Percentiles rank a stretch among this genome's conserved stretches.
Conservation (phyloP, 2,329 filamentous ascomycete species). For the Aspergillus versicolor region DNA sequence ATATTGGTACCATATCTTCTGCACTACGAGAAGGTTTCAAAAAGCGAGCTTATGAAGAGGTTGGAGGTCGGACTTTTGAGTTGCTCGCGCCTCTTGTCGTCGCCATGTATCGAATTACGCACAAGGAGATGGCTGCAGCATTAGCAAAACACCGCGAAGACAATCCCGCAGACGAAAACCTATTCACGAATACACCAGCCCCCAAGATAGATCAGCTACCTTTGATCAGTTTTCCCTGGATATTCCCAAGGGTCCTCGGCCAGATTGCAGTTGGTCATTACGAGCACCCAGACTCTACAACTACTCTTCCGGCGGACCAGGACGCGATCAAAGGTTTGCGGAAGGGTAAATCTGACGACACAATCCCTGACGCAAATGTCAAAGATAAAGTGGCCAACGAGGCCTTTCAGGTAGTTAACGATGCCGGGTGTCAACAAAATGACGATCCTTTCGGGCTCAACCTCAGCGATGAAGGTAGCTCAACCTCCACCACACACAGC, state of each 20-base stretch:
- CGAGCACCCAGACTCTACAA: constrained; percentile 14
- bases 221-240: constrained; percentile 90
- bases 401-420: not conserved
- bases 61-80: constrained; percentile 59
- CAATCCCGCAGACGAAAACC: constrained; percentile 14
- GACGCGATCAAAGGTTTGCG: not conserved
- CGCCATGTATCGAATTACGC: constrained; percentile 85
- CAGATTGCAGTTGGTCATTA: constrained; percentile 58
- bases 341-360: not conserved
- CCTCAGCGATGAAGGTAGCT: not conserved
- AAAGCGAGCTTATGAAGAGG: constrained; percentile 63
- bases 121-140: constrained; percentile 64
- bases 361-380: not conserved
- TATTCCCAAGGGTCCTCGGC: constrained; percentile 73
- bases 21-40: constrained; percentile 69
- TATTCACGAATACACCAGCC: constrained; percentile 8
- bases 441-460: constrained; percentile 19
- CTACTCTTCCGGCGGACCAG: not conserved
- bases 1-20: constrained; percentile 67
- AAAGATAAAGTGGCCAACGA: not conserved
- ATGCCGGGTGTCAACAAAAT: not conserved
- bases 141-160: constrained; percentile 50
- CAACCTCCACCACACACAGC: not conserved
- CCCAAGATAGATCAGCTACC: constrained; percentile 57
- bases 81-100: constrained; percentile 71